phyloP scores from a whole-genome alignment of 1,284 basidiomycete genomes.

The Ustilago trichophora region DNA sequence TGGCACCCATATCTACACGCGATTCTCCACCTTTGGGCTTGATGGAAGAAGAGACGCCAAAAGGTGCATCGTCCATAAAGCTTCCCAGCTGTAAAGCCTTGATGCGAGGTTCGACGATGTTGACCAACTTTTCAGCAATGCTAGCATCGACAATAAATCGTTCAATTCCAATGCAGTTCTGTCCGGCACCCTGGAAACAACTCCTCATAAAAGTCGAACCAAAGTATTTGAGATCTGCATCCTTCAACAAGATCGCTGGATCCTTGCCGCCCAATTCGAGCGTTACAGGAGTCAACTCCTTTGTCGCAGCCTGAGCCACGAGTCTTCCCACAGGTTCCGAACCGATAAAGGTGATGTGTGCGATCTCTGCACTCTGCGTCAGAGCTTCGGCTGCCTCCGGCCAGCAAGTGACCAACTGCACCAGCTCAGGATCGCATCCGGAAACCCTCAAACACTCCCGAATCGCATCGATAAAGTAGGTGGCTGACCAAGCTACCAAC shows the following conservation, averaged over 20 bases:
- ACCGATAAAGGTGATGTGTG: slow-evolving; percentile 83
- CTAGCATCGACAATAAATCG: slow-evolving; percentile 83
- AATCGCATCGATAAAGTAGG: slow-evolving; percentile 72
- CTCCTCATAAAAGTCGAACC: slow-evolving; percentile 67
- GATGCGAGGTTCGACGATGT: slow-evolving; percentile 46
- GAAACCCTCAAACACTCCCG: slow-evolving; percentile 70
- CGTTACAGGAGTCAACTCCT: slow-evolving; percentile 85
- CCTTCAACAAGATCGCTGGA: slow-evolving; percentile 70
- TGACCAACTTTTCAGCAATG: slow-evolving; percentile 78
- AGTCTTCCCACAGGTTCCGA: slow-evolving; percentile 87
- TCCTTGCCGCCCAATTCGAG: slow-evolving; percentile 82
- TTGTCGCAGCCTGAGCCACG: slow-evolving; percentile 82
- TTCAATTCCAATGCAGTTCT: slow-evolving; percentile 92
- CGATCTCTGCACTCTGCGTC: slow-evolving; percentile 81
- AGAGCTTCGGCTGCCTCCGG: slow-evolving; percentile 85
- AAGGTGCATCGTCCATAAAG: slow-evolving; percentile 57
- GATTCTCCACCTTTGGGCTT: neutral
- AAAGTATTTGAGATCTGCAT: slow-evolving; percentile 69
- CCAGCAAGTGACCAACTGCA: slow-evolving; percentile 77
- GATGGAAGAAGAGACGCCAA: slow-evolving; percentile 14
- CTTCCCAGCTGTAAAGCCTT: slow-evolving; percentile 48
- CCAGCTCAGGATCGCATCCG: slow-evolving; percentile 76
- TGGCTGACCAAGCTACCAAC: slow-evolving; percentile 59
- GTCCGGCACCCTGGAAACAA: slow-evolving; percentile 80
- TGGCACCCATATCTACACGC: slow-evolving; percentile 77